phyloP scores from a whole-genome alignment of 2,329 filamentous ascomycete genomes.

The Aureobasidium pullulans region DNA sequence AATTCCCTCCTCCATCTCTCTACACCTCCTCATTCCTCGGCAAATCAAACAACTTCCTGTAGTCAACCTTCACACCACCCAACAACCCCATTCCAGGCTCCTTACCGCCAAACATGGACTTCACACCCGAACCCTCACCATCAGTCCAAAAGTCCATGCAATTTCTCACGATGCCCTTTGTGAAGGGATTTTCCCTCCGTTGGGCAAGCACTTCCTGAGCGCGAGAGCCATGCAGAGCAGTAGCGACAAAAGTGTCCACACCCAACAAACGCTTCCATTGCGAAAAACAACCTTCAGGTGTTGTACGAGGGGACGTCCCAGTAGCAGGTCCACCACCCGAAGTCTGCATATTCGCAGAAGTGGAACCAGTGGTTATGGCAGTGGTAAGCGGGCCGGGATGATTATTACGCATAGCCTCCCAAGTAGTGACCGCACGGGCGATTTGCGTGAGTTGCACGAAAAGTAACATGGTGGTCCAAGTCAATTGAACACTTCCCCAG shows the following conservation, averaged over 20 bases:
- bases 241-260: slow-evolving; percentile 88
- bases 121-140: slow-evolving; percentile 46
- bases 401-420: slow-evolving; percentile 86
- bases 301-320: slow-evolving; percentile 28
- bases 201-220: slow-evolving; percentile 40
- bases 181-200: slow-evolving; percentile 71
- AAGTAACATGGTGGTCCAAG: slow-evolving; percentile 96
- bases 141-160: slow-evolving; percentile 98
- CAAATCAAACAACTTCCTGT: slow-evolving; percentile 81
- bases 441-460: slow-evolving; percentile 92
- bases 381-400: slow-evolving; percentile 59
- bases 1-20: neutral
- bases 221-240: slow-evolving; percentile 67
- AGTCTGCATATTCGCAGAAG: slow-evolving; percentile 57
- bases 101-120: slow-evolving; percentile 60
- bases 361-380: slow-evolving; percentile 65
- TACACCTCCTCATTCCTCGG: slow-evolving; percentile 48
- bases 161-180: slow-evolving; percentile 73
- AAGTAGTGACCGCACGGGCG: slow-evolving; percentile 87
- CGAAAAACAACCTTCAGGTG: slow-evolving; percentile 58
- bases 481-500: slow-evolving; percentile 78
- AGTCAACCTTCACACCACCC: slow-evolving; percentile 74
- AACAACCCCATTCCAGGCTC: slow-evolving; percentile 67
- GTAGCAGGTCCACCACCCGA: slow-evolving; percentile 53
- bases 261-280: slow-evolving; percentile 81